phyloP scores from a whole-genome alignment of 345 rosid genomes.

The Anastatica hierochuntica region DNA sequence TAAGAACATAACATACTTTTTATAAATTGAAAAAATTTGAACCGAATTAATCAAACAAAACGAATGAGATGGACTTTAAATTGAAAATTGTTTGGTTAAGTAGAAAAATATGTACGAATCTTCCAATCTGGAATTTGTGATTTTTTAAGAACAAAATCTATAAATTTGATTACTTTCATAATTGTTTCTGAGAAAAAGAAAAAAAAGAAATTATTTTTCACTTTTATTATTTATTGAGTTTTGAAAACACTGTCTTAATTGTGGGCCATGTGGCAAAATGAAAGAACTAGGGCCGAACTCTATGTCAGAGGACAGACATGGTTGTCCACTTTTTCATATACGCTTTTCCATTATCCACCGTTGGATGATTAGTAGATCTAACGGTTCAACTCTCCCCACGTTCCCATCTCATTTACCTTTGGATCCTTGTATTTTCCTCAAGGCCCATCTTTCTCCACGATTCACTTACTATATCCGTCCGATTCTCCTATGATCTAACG shows the following conservation, averaged over 20 bases:
- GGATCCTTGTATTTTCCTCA: conserved; percentile 28
- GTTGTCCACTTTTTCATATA: conserved; percentile 13
- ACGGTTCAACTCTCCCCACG: conserved; percentile 30
- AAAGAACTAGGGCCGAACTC: conserved; percentile 10
- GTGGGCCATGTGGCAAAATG: conserved; percentile 17
- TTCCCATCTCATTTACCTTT: conserved; percentile 24
- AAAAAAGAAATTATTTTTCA: not conserved
- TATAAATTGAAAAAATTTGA: too few relatives aligned
- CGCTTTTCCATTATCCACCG: conserved; percentile 19
- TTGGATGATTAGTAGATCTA: conserved; percentile 23
- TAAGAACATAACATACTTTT: too few relatives aligned
- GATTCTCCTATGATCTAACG: conserved; percentile 33
- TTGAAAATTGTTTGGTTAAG: too few relatives aligned
- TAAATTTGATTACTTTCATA: too few relatives aligned
- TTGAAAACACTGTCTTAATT: not conserved
- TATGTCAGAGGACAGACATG: conserved; percentile 4
- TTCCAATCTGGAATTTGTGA: too few relatives aligned
- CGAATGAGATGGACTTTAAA: too few relatives aligned
- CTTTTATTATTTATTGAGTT: not conserved
- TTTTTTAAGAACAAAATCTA: too few relatives aligned
- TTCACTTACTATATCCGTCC: conserved; percentile 2
- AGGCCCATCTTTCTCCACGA: conserved; percentile 52
- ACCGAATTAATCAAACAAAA: too few relatives aligned
- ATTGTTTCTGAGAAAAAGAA: too few relatives aligned
- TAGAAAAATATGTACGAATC: too few relatives aligned